Percentiles rank a stretch among this genome's conserved stretches.
Conservation (phyloP, 2,329 filamentous ascomycete species). For the Neofusicoccum laricinum region DNA sequence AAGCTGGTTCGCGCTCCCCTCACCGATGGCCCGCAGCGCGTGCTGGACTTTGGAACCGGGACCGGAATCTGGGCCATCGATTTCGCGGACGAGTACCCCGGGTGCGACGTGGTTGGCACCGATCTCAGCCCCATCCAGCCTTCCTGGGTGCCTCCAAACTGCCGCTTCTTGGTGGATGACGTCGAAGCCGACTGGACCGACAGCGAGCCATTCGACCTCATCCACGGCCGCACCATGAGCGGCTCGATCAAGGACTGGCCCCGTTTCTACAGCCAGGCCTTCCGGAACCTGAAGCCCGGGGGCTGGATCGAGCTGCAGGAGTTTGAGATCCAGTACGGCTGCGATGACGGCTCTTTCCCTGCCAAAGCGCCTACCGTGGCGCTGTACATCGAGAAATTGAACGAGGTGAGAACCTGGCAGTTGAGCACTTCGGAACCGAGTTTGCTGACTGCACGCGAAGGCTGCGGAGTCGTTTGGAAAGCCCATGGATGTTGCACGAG, state of each 20-base stretch:
- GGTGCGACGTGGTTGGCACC: slow-evolving; percentile 34
- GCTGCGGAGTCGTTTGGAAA: slow-evolving; percentile 24
- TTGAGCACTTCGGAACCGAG: not conserved
- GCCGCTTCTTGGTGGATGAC: slow-evolving; percentile 39
- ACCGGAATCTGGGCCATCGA: slow-evolving; percentile 26
- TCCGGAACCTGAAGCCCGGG: slow-evolving; percentile 41
- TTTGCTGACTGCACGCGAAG: slow-evolving; percentile 16
- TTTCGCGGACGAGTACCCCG: slow-evolving; percentile 16
- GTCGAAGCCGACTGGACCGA: slow-evolving; percentile 27
- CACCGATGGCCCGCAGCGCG: slow-evolving; percentile 1
- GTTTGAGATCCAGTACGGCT: slow-evolving; percentile 6
- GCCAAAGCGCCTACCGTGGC: slow-evolving; percentile 22
- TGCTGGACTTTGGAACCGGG: slow-evolving; percentile 35
- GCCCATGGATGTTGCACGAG: slow-evolving; percentile 34
- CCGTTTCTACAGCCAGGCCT: slow-evolving; percentile 44
- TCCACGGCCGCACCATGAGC: slow-evolving; percentile 53
- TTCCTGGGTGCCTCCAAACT: slow-evolving; percentile 36
- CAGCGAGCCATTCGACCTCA: slow-evolving; percentile 50
- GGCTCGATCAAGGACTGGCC: slow-evolving; percentile 55
- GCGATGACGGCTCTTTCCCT: slow-evolving; percentile 15
- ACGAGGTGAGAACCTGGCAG: not conserved
- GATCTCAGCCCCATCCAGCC: slow-evolving; percentile 39
- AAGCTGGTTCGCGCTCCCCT: not conserved
- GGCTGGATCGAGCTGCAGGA: slow-evolving; percentile 49
- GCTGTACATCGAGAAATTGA: slow-evolving; percentile 21